Evolutionary conservation across 176 grass and related monocot genomes (phyloP), one percentile per base, ranked within the genome.

Genomic region (Olyra latifolia): DNA sequence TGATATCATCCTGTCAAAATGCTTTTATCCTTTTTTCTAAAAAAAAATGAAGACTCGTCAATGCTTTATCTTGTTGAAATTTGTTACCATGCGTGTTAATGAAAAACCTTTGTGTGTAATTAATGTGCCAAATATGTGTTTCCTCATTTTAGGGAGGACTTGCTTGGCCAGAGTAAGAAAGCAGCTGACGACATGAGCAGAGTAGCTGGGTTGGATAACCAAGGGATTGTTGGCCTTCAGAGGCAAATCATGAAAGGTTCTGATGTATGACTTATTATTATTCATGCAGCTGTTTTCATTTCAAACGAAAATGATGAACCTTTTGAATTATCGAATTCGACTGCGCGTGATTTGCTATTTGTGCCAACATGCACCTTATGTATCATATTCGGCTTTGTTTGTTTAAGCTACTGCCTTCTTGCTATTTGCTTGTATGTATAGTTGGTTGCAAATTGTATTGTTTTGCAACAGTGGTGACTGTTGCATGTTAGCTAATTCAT

Each of bases 231-330:
- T 75, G 69, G 78, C 75, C 79, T 94, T 68, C 91, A 94, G 68
- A 90, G 85, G 78, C 88, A 94, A 72, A 83, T 91, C 39, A 94
- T 94, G 56, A 87, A 68, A 90, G 91, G 91, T 94, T 84, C n/a
- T 66, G 10, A 62, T 78, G 7, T 54, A 47, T 71, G 39, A 6
- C 4, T 19, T 54, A 42, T 35, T 42, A 52, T 19, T 61, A 38
- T 61, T 71, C 52, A 39, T 11, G 8, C 28, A 17, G 15, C 12
- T 19, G 7, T 42, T 43, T 20, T 81, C 58, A 0, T 19, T 66
- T 40, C 8, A 19, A 62, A 61, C 47, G 17, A 72, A 59, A 60
- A 43, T 44, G 38, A 6, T 28, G 22, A 76, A 44, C 38, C 3
- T 44, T 42, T 55, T 69, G 1, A 59, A 72, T 5, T 3, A 0